These are phyloP conservation scores for Arthrocladium fulminans DNA, from an alignment of 2,329 filamentous ascomycete species.

Conservation along the genomic window DNA sequence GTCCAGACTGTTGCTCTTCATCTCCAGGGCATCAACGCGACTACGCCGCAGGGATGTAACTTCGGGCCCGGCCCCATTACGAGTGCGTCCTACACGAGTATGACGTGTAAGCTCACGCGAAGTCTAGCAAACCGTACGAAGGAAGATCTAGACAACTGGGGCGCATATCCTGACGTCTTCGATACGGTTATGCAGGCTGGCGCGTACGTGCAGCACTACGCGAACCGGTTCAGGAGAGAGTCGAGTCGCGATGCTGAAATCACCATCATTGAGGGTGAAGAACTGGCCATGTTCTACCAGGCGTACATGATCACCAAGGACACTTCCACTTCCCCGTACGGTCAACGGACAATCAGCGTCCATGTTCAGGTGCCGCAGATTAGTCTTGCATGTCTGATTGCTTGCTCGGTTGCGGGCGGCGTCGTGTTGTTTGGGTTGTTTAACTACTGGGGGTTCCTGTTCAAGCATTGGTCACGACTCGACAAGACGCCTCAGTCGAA, in stretches of 20 bases:
- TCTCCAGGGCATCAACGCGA: background rate
- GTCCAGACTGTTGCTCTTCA: background rate
- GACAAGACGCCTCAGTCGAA: conserved; percentile 1
- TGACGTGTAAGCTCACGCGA: background rate
- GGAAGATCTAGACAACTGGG: background rate
- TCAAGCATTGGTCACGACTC: background rate
- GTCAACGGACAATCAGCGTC: background rate
- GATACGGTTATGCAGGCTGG: background rate
- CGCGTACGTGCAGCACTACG: background rate
- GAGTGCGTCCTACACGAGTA: background rate
- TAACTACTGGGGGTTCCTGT: background rate
- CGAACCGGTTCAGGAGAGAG: background rate
- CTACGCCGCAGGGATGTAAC: background rate
- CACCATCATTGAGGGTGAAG: background rate
- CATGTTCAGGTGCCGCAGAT: background rate
- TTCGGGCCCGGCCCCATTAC: background rate
- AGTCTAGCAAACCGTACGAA: background rate
- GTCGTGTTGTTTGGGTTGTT: background rate
- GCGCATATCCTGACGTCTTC: background rate
- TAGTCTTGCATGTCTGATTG: background rate
- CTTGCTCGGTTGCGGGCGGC: background rate
- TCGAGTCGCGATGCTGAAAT: background rate
- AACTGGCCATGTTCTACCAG: background rate
- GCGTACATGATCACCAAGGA: background rate
- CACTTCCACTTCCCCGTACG: background rate